These are phyloP conservation scores for Sarocladiaceae sp. DNA, from an alignment of 2,329 filamentous ascomycete genomes.

Conservation along the genomic window DNA sequence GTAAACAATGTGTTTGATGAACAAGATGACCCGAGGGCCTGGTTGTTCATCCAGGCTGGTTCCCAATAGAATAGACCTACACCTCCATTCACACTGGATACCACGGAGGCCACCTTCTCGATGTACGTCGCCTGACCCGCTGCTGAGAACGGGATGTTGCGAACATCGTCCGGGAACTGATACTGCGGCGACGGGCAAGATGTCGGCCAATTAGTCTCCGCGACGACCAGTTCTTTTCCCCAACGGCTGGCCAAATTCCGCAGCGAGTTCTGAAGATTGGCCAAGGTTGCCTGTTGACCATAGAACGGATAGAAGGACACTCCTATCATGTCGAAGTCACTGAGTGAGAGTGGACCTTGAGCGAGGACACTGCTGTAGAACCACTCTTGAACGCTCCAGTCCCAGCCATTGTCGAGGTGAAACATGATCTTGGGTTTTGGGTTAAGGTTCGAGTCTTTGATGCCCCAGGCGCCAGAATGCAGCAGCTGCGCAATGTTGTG, in stretches of 20 bases:
- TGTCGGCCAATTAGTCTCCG: slow-evolving; percentile 67
- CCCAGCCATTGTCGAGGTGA: slow-evolving; percentile 73
- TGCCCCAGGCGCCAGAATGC: slow-evolving; percentile 58
- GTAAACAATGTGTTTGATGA: slow-evolving; percentile 60
- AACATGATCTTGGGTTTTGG: slow-evolving; percentile 66
- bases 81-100: slow-evolving; percentile 49
- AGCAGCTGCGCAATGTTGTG: slow-evolving; percentile 61
- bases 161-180: slow-evolving; percentile 57
- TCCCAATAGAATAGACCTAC: slow-evolving; percentile 71
- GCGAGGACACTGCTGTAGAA: slow-evolving; percentile 58
- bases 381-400: slow-evolving; percentile 61
- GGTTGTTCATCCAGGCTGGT: slow-evolving; percentile 65
- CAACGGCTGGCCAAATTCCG: slow-evolving; percentile 56
- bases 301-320: slow-evolving; percentile 75
- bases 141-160: slow-evolving; percentile 55
- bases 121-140: slow-evolving; percentile 62
- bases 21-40: slow-evolving; percentile 60
- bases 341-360: slow-evolving; percentile 41
- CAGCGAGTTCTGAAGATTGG: slow-evolving; percentile 50
- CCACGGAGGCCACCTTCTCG: slow-evolving; percentile 51
- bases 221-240: slow-evolving; percentile 64
- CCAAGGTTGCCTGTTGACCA: slow-evolving; percentile 52
- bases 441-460: slow-evolving; percentile 57
- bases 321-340: slow-evolving; percentile 68
- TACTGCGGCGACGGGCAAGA: slow-evolving; percentile 55